These are phyloP conservation scores for Arthrobotrys conoides DNA, from an alignment of 2,329 filamentous ascomycete genomes.

Conservation along the genomic window DNA sequence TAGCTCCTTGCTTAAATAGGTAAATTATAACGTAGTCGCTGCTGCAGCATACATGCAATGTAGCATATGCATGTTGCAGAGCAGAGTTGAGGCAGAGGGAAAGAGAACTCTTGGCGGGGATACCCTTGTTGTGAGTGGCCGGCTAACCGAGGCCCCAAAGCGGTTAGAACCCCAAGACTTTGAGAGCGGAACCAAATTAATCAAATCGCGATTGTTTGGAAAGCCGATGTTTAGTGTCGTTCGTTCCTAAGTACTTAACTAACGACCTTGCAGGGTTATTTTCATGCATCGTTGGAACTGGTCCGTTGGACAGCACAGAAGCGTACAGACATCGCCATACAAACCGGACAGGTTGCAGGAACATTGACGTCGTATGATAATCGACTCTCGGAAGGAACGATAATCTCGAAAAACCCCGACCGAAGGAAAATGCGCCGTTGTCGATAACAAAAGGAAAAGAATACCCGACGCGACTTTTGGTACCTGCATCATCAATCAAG, in stretches of 20 bases:
- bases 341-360: background rate
- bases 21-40: too few species aligned
- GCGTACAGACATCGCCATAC: background rate
- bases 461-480: conserved; percentile 9
- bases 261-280: conserved; percentile 2
- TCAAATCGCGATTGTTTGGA: conserved; percentile 29
- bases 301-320: background rate
- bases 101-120: too few species aligned
- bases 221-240: conserved; percentile 17
- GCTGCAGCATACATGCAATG: too few species aligned
- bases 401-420: background rate
- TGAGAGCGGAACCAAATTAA: conserved; percentile 7
- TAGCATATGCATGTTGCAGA: too few species aligned
- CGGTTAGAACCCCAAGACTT: background rate
- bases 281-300: conserved; percentile 36
- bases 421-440: conserved; percentile 24
- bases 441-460: conserved; percentile 31
- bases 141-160: conserved; percentile 30
- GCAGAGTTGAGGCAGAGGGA: too few species aligned
- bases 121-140: conserved; percentile 50
- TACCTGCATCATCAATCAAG: background rate
- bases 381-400: background rate
- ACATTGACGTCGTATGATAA: background rate
- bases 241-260: background rate
- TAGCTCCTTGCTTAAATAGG: too few species aligned